Conservation (phyloP, 352 stramenopile species). For the Globisporangium cederbergense region DNA sequence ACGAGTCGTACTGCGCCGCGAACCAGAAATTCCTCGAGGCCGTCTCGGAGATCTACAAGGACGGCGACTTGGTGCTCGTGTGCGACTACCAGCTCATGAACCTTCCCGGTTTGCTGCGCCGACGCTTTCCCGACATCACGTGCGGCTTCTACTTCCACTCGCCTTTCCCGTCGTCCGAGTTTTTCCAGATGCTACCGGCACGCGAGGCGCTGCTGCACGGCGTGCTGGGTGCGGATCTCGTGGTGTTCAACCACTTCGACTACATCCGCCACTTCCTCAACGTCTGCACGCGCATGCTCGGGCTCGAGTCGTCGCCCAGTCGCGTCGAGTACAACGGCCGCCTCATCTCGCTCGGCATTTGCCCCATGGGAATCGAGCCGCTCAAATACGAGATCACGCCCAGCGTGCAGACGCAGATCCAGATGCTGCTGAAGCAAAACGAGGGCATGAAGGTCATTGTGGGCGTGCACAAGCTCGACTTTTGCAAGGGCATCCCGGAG, state of each 20-base stretch:
- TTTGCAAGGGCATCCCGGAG: constrained; percentile 85
- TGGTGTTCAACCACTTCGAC: constrained; percentile 90
- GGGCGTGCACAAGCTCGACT: constrained; percentile 74
- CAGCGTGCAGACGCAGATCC: constrained; percentile 47
- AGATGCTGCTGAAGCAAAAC: constrained; percentile 48
- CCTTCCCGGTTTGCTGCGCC: constrained; percentile 68
- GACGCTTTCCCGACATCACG: constrained; percentile 71
- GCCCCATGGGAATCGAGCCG: constrained; percentile 88
- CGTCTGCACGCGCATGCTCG: constrained; percentile 82
- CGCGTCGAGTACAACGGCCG: constrained; percentile 85
- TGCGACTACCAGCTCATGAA: constrained; percentile 90
- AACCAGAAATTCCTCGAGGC: constrained; percentile 87
- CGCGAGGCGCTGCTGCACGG: constrained; percentile 77
- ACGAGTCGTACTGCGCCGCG: constrained; percentile 83
- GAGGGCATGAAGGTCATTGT: constrained; percentile 78
- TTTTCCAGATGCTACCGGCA: constrained; percentile 87
- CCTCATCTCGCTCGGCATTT: constrained; percentile 85
- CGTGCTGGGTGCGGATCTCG: constrained; percentile 79
- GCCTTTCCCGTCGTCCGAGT: constrained; percentile 88
- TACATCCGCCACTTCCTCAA: constrained; percentile 88
- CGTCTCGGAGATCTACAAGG: constrained; percentile 78
- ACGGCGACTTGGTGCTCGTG: constrained; percentile 85
- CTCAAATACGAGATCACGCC: constrained; percentile 74
- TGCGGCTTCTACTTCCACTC: constrained; percentile 90
- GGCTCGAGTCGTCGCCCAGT: constrained; percentile 82